Evolutionary conservation across 2,329 filamentous ascomycete species (phyloP).

Genomic region (Neonectria hederae): DNA sequence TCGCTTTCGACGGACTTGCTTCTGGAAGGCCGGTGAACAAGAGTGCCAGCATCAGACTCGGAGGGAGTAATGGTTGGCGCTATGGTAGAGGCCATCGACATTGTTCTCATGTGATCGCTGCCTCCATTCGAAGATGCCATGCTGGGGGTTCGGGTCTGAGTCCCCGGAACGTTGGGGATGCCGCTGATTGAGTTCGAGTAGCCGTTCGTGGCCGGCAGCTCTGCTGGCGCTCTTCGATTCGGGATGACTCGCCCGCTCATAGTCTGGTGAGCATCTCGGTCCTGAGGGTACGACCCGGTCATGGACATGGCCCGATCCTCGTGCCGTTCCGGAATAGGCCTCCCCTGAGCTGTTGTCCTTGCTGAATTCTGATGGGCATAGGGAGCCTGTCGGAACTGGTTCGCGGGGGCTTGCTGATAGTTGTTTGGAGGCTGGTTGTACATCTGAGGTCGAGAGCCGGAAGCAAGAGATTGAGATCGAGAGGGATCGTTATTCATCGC

Average conservation of each 20-base stretch:
- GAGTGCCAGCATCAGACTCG: constrained; percentile 60
- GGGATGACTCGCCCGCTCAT: constrained; percentile 94
- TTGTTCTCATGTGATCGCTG: constrained; percentile 68
- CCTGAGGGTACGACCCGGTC: constrained; percentile 76
- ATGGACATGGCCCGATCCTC: constrained; percentile 97
- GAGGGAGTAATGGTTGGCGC: constrained; percentile 74
- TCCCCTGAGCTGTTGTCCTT: constrained; percentile 88
- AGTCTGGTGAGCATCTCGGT: constrained; percentile 85
- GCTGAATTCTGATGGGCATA: constrained; percentile 72
- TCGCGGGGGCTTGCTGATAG: constrained; percentile 73
- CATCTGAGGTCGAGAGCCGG: constrained; percentile 75
- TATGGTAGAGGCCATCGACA: constrained; percentile 93
- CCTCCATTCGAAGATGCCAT: constrained; percentile 65
- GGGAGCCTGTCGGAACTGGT: constrained; percentile 80
- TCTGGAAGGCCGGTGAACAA: constrained; percentile 66
- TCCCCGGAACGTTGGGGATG: constrained; percentile 59
- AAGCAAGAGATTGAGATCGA: constrained; percentile 92
- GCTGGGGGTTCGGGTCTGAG: constrained; percentile 68
- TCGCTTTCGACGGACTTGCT: constrained; percentile 65
- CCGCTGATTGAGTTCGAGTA: constrained; percentile 49
- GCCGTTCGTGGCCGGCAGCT: constrained; percentile 51
- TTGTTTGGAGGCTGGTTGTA: constrained; percentile 71
- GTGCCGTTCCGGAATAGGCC: constrained; percentile 88
- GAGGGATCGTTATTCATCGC: constrained; percentile 87
- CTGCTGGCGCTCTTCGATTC: constrained; percentile 63